Conservation (phyloP, 371 early-diverging fungal species). For the Lichtheimia hyalospora region DNA sequence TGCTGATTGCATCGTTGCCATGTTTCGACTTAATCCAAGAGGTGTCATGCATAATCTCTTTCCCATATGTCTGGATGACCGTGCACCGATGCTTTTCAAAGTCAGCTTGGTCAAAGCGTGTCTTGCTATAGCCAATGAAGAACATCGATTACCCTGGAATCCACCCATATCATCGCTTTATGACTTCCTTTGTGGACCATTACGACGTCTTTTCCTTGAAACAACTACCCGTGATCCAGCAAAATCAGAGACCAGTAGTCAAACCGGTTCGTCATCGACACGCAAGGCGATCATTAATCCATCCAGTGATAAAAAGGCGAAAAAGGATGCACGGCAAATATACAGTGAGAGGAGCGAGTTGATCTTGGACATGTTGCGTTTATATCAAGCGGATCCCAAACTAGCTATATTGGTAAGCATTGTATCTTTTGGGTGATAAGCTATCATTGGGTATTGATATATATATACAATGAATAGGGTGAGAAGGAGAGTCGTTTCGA, state of each 20-base stretch:
- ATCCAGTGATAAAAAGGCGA: not conserved
- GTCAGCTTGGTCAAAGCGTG: conserved; percentile 72
- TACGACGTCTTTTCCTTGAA: conserved; percentile 63
- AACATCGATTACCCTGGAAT: conserved; percentile 67
- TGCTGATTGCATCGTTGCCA: conserved; percentile 67
- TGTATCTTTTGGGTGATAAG: conserved; percentile 1
- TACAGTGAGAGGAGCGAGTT: conserved; percentile 3
- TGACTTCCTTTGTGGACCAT: conserved; percentile 59
- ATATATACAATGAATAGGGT: too few relatives aligned
- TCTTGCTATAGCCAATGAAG: conserved; percentile 66
- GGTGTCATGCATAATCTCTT: conserved; percentile 61
- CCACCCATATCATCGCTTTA: conserved; percentile 65
- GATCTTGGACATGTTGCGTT: conserved; percentile 22
- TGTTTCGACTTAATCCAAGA: conserved; percentile 65
- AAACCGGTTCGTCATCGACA: conserved; percentile 4
- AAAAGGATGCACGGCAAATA: conserved; percentile 1
- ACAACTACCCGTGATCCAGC: not conserved
- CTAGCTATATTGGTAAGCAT: conserved; percentile 25
- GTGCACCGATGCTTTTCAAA: conserved; percentile 62
- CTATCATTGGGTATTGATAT: not conserved
- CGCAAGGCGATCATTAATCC: conserved; percentile 15
- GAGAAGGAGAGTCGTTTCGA: conserved; percentile 35
- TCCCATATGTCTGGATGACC: conserved; percentile 59
- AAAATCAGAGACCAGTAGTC: conserved; percentile 17
- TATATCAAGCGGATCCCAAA: conserved; percentile 28